Conservation (phyloP, 2,329 filamentous ascomycete genomes). For the Harringtonia aguacate region DNA sequence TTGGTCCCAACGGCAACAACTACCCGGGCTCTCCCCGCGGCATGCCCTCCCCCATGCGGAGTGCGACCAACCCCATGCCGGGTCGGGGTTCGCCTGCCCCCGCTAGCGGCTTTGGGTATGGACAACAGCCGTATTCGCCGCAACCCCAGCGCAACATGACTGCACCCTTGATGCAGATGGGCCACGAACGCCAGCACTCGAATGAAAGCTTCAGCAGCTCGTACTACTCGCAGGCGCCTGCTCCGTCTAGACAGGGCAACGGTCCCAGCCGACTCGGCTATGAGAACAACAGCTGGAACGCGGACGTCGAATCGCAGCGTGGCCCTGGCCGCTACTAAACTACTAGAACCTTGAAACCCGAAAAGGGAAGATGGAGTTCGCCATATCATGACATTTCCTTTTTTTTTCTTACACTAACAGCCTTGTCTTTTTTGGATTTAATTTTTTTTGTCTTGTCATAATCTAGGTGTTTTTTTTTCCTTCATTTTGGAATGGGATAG, state of each 20-base stretch:
- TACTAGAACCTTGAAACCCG: too few relatives aligned
- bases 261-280: neutral
- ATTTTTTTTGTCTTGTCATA: neutral
- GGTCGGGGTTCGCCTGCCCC: conserved; percentile 8
- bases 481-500: neutral
- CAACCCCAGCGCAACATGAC: conserved; percentile 23
- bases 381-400: too few relatives aligned
- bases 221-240: conserved; percentile 9
- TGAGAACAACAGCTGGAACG: conserved; percentile 9
- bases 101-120: neutral
- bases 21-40: neutral
- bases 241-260: neutral
- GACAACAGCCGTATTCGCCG: conserved; percentile 10
- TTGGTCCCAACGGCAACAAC: conserved; percentile 2
- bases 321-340: conserved; percentile 10
- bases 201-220: conserved; percentile 8
- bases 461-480: neutral
- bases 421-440: neutral
- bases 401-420: neutral
- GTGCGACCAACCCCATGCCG: conserved; percentile 19
- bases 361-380: too few relatives aligned
- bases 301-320: conserved; percentile 13
- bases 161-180: conserved; percentile 16
- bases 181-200: conserved; percentile 9
- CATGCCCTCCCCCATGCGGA: conserved; percentile 14